Evolutionary conservation across 2,329 filamentous ascomycete genomes (phyloP).

Genomic region (Periglandula ipomoeae): DNA sequence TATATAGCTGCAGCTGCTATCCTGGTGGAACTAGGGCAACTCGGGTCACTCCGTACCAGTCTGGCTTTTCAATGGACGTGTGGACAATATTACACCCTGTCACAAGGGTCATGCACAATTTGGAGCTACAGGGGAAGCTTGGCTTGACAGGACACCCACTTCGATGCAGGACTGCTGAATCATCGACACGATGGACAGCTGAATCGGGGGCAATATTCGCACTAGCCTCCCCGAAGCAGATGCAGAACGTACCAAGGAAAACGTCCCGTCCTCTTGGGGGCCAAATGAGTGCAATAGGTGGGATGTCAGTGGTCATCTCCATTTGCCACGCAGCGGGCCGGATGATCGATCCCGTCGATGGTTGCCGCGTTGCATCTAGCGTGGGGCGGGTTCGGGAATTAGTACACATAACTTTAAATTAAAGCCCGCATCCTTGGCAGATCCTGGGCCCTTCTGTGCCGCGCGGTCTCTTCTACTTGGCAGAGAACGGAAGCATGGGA

Average conservation of each 20-base stretch:
- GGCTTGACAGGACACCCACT: not conserved
- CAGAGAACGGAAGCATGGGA: no score
- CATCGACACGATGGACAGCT: no score
- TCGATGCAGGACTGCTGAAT: no score
- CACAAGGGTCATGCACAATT: not conserved
- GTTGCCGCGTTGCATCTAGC: not conserved
- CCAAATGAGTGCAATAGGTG: not conserved
- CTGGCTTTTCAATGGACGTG: not conserved
- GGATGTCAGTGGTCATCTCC: not conserved
- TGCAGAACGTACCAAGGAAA: not conserved
- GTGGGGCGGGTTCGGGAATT: not conserved
- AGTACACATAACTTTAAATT: not conserved
- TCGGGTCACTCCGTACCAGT: not conserved
- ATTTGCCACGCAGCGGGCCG: not conserved
- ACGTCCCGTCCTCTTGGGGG: not conserved
- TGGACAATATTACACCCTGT: not conserved
- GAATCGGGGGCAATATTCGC: not conserved
- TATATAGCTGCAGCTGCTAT: no score
- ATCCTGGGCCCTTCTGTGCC: not conserved
- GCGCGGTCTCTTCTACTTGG: not conserved
- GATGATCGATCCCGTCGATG: not conserved
- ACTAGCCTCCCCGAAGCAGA: not conserved
- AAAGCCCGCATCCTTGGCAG: not conserved
- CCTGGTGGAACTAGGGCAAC: not conserved
- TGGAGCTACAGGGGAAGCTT: no score